A percentile compares a stretch with the other conserved stretches of the same genome.
These are phyloP conservation scores for Trichoderma simmonsii DNA, from an alignment of 2,329 filamentous ascomycete genomes.

Conservation along the genomic window DNA sequence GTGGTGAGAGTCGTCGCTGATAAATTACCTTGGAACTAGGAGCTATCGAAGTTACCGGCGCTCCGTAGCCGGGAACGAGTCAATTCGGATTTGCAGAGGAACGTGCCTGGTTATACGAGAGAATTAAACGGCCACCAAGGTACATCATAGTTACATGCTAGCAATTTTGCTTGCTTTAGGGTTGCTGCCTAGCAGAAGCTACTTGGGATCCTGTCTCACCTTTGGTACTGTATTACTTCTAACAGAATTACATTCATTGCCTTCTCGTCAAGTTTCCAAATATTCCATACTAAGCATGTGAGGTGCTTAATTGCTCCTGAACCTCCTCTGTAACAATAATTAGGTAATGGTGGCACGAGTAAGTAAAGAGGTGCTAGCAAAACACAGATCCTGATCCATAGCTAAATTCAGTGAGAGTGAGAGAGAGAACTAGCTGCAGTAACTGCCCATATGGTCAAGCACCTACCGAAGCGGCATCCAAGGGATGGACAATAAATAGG, in stretches of 20 bases:
- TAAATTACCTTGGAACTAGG: background rate
- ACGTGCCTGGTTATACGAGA: background rate
- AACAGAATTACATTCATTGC: background rate
- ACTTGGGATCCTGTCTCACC: background rate
- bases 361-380: background rate
- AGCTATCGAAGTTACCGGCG: background rate
- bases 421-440: too few relatives aligned
- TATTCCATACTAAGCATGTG: background rate
- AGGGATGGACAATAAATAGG: background rate
- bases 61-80: background rate
- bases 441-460: background rate
- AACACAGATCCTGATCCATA: background rate
- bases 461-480: background rate
- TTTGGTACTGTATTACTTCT: background rate
- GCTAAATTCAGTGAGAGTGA: background rate
- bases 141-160: background rate
- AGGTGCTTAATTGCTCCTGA: background rate
- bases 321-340: background rate
- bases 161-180: background rate
- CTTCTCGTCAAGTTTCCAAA: background rate
- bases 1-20: constrained; percentile 3
- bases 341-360: background rate
- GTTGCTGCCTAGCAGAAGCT: background rate
- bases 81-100: background rate
- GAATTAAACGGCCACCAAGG: background rate